These are phyloP conservation scores for Biscutella auriculata DNA, from an alignment of 441 rosid species.

Conservation along the genomic window DNA sequence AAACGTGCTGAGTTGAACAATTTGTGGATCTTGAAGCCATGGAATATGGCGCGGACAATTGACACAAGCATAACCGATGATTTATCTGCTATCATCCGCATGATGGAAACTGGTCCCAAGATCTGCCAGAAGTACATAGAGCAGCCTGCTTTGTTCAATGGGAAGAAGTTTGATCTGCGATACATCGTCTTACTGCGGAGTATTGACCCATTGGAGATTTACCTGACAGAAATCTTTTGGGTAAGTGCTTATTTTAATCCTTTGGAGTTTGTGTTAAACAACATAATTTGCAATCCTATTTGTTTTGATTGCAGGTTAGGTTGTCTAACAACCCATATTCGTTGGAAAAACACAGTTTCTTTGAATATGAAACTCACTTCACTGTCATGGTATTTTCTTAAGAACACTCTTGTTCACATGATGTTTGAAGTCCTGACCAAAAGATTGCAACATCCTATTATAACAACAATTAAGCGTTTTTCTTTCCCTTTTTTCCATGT, in stretches of 20 bases:
- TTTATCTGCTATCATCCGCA: constrained; percentile 70
- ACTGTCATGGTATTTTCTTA: constrained; percentile 78
- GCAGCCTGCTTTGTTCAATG: constrained; percentile 74
- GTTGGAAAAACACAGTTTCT: constrained; percentile 62
- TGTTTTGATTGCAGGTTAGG: constrained; percentile 55
- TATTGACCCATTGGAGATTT: constrained; percentile 67
- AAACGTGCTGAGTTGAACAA: constrained; percentile 52
- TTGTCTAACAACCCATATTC: constrained; percentile 78
- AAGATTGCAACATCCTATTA: not conserved
- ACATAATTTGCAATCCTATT: not conserved
- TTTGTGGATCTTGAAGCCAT: constrained; percentile 90
- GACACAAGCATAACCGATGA: constrained; percentile 77
- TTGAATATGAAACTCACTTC: constrained; percentile 94
- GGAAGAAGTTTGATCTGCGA: constrained; percentile 82
- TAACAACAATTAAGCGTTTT: not conserved
- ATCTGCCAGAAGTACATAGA: constrained; percentile 96
- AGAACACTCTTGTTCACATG: constrained; percentile 1
- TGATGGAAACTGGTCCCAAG: constrained; percentile 98
- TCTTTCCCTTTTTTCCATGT: not conserved
- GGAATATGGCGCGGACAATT: constrained; percentile 97
- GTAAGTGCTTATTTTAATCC: constrained; percentile 28
- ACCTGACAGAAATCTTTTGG: constrained; percentile 79
- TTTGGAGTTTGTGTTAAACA: not conserved
- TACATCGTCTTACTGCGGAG: constrained; percentile 65
- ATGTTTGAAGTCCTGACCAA: not conserved